These are phyloP conservation scores for Metarhizium album DNA, from an alignment of 2,329 filamentous ascomycete species.

Conservation along the genomic window DNA sequence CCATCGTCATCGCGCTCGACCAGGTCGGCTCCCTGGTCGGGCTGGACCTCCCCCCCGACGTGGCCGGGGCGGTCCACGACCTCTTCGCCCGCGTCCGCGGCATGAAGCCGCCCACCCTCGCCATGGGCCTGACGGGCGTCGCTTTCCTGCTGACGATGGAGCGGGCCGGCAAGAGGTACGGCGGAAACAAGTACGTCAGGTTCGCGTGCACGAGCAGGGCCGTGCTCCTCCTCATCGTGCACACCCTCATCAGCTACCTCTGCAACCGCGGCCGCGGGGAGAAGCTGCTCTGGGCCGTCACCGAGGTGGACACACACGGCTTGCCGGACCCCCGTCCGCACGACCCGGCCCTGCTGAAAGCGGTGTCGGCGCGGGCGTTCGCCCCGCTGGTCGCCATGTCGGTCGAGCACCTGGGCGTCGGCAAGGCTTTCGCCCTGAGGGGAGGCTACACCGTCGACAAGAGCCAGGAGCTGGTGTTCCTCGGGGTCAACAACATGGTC, in stretches of 20 bases:
- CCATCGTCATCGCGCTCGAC: slow-evolving; percentile 54
- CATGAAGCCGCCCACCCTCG: slow-evolving; percentile 47
- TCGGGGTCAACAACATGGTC: slow-evolving; percentile 51
- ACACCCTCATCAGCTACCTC: slow-evolving; percentile 51
- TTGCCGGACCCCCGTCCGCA: slow-evolving; percentile 40
- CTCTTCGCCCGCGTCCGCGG: slow-evolving; percentile 45
- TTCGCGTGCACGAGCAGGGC: slow-evolving; percentile 49
- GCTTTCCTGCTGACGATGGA: slow-evolving; percentile 45
- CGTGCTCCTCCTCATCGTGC: slow-evolving; percentile 48
- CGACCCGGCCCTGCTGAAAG: slow-evolving; percentile 34
- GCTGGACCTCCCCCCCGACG: slow-evolving; percentile 38
- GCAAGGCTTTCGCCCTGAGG: slow-evolving; percentile 49
- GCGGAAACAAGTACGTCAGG: slow-evolving; percentile 45
- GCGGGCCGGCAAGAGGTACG: slow-evolving; percentile 46
- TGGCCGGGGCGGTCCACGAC: slow-evolving; percentile 47
- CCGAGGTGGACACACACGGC: slow-evolving; percentile 44
- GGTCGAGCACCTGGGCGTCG: slow-evolving; percentile 55
- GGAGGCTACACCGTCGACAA: slow-evolving; percentile 54
- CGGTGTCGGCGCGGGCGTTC: slow-evolving; percentile 42
- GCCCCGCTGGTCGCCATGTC: slow-evolving; percentile 51
- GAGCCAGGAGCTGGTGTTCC: slow-evolving; percentile 54
- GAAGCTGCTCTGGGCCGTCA: slow-evolving; percentile 41
- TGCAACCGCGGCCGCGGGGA: slow-evolving; percentile 45
- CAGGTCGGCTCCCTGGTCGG: slow-evolving; percentile 53
- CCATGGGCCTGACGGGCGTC: slow-evolving; percentile 47